These are phyloP conservation scores for Quercus phellos DNA, from an alignment of 331 rosid genomes.

Conservation along the genomic window DNA sequence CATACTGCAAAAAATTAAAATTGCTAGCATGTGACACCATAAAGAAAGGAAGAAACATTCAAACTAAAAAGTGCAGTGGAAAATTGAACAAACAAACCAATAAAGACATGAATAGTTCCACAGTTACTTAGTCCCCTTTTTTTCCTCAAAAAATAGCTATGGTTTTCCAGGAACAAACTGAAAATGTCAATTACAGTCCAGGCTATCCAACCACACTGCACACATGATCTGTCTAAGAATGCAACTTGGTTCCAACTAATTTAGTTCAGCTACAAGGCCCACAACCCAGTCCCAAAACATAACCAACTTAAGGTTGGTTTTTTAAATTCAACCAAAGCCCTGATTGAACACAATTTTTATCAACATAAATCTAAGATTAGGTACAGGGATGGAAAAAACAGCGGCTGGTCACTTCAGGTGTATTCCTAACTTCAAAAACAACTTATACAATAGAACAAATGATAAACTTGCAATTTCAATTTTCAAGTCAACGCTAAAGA, in stretches of 20 bases:
- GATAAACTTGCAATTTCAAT: not conserved
- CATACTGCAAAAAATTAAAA: constrained; percentile 28
- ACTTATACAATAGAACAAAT: not conserved
- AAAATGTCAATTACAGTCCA: not conserved
- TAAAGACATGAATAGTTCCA: not conserved
- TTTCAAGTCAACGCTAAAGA: not conserved
- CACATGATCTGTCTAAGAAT: no score
- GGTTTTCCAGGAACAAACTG: not conserved
- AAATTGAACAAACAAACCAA: not conserved
- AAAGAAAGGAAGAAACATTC: not conserved
- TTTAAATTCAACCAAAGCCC: not conserved
- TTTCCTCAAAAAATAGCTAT: not conserved
- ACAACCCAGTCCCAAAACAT: not conserved
- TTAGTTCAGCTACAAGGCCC: not conserved
- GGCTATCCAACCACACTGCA: not conserved
- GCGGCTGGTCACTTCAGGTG: not conserved
- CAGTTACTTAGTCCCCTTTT: not conserved
- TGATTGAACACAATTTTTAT: not conserved
- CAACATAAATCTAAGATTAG: not conserved
- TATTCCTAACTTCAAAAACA: not conserved
- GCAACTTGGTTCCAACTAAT: not conserved
- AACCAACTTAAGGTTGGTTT: not conserved
- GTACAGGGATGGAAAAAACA: not conserved
- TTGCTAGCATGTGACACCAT: constrained; percentile 10
- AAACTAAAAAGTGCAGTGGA: not conserved